Base-by-base conservation (phyloP, 371 early-diverging fungal genomes). In the Capniomyces stellatus region DNA sequence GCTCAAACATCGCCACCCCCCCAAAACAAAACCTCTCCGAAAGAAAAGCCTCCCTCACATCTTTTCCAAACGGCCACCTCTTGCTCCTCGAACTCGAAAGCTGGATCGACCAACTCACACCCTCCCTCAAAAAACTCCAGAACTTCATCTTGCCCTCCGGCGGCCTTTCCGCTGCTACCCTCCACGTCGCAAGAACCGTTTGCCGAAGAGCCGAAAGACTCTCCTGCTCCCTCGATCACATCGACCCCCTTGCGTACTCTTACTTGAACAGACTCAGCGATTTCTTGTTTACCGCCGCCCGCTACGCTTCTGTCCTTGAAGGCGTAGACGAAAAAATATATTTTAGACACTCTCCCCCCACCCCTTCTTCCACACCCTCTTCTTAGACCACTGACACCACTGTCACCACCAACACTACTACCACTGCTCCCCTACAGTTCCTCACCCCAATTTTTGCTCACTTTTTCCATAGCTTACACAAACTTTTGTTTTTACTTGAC, bases 1-100 rank as follows among this genome's bases (percentile, higher is more conserved):
- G 87, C 0, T 80, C 89, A 25, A 89, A 88, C 64, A 73, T 92
- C 43, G 94, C 94, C 10, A 94, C 94, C 10, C 92, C 92, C 40
- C 70, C 87, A 40, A 66, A 65, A 23, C 60, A 70, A 13, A 75
- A 58, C 57, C 35, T 43, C 29, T 10, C 35, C 10, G 35, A 35
- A 15, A 35, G 15, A 15, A 31, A 43, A 29, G 51, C 43, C 41
- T 41, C 54, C 24, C 58, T 75, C 23, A 93, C 93, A 1, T 56
- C 60, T 10, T 92, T 92, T 63, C 90, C 88, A 59, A 60, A 63
- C 0, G 70, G 77, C 8, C 81, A 79, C 19, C 44, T 64, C 12
- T 72, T 78, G 23, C 72, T 75, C 2, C 46, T 43, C 8, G 72
- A 74, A 52, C 64, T 94, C 21, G 94, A 94, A 59, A 3, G 54